These are phyloP conservation scores for Diaporthe longicolla DNA, from an alignment of 2,329 filamentous ascomycete genomes.

Conservation along the genomic window DNA sequence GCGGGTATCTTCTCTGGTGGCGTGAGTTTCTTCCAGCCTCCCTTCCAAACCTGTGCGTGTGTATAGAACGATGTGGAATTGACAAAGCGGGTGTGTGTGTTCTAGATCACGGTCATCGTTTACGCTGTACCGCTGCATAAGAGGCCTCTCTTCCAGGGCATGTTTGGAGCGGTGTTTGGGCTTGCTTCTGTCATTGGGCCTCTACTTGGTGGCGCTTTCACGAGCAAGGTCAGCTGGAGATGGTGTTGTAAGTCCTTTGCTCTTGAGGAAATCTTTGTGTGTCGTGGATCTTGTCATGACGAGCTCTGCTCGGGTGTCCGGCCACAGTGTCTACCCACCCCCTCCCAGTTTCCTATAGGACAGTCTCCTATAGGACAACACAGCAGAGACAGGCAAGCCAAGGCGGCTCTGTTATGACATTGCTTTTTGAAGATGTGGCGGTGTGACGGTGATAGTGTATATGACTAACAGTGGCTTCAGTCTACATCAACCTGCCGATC, in stretches of 20 bases:
- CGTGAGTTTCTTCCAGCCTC: conserved; percentile 45
- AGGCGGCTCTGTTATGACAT: too few species aligned
- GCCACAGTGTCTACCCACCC: too few species aligned
- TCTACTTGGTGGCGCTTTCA: conserved; percentile 56
- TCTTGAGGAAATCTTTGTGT: not conserved
- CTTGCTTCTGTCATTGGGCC: conserved; percentile 54
- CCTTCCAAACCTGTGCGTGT: not conserved
- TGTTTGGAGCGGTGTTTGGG: conserved; percentile 54
- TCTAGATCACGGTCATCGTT: conserved; percentile 52
- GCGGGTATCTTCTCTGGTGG: conserved; percentile 57
- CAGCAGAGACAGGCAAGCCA: too few species aligned
- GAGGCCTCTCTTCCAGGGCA: conserved; percentile 53
- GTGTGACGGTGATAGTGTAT: too few species aligned
- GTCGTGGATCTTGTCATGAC: not conserved
- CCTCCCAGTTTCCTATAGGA: too few species aligned
- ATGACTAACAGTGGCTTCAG: not conserved
- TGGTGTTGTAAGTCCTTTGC: conserved; percentile 45
- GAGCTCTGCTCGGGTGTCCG: too few species aligned
- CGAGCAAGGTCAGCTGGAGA: conserved; percentile 54
- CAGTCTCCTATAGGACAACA: too few species aligned
- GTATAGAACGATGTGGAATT: not conserved
- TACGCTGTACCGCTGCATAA: conserved; percentile 53
- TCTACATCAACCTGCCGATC: conserved; percentile 58
- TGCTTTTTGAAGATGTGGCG: too few species aligned
- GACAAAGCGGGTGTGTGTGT: conserved; percentile 20